These are phyloP conservation scores for Kockovaella imperatae DNA, from an alignment of 768 basidiomycete species.

Conservation along the genomic window DNA sequence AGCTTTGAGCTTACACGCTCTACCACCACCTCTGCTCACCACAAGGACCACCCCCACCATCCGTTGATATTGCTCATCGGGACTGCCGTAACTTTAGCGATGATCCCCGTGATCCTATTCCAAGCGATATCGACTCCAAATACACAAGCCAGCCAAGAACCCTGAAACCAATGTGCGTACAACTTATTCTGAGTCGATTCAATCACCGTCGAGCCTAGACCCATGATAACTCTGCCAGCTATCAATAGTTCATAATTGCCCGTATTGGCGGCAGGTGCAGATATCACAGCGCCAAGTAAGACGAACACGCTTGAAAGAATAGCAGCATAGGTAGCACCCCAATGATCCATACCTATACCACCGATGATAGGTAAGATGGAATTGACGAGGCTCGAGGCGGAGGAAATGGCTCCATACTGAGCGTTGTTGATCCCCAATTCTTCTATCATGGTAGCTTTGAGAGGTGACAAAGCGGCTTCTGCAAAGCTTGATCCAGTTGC, in stretches of 20 bases:
- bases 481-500: conserved; percentile 23
- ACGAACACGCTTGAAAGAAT: conserved; percentile 33
- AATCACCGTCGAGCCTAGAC: conserved; percentile 41
- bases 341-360: conserved; percentile 42
- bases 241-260: conserved; percentile 21
- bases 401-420: conserved; percentile 37
- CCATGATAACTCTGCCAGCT: conserved; percentile 38
- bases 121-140: conserved; percentile 41
- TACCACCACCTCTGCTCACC: conserved; percentile 14
- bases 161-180: conserved; percentile 40
- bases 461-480: conserved; percentile 16
- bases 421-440: conserved; percentile 30
- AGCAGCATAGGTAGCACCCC: conserved; percentile 38
- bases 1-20: neutral
- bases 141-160: conserved; percentile 26
- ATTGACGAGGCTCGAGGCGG: conserved; percentile 39
- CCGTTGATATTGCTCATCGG: conserved; percentile 39
- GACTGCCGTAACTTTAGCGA: conserved; percentile 29
- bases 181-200: conserved; percentile 38
- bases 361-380: conserved; percentile 40
- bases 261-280: conserved; percentile 19
- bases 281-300: conserved; percentile 29
- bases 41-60: conserved; percentile 42
- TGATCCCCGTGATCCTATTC: conserved; percentile 26
- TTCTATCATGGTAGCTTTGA: conserved; percentile 27